Conservation (phyloP, 2,329 filamentous ascomycete species). For the Neonectria neomacrospora region DNA sequence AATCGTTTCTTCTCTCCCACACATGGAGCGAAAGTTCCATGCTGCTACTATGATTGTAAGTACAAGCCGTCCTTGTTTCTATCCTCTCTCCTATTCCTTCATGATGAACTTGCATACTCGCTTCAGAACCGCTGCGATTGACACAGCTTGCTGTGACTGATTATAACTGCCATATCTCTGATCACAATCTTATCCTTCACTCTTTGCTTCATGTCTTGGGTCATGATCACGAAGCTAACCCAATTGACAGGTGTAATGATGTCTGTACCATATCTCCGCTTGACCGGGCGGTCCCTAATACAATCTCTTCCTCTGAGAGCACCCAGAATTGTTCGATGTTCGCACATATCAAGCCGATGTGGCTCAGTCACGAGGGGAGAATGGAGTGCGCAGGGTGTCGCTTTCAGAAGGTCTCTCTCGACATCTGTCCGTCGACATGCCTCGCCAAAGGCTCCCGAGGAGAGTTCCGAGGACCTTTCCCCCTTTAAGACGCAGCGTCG, state of each 20-base stretch:
- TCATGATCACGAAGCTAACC: conserved; percentile 33
- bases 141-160: conserved; percentile 59
- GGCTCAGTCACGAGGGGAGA: conserved; percentile 27
- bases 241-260: conserved; percentile 50
- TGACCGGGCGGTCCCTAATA: conserved; percentile 47
- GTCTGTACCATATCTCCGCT: conserved; percentile 50
- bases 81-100: conserved; percentile 23
- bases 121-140: conserved; percentile 65
- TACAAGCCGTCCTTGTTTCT: conserved; percentile 24
- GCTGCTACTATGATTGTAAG: conserved; percentile 54
- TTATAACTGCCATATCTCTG: conserved; percentile 56
- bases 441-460: conserved; percentile 31
- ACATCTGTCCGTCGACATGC: conserved; percentile 29
- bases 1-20: conserved; percentile 27
- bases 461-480: conserved; percentile 44
- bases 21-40: conserved; percentile 48
- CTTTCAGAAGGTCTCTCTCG: conserved; percentile 35
- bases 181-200: conserved; percentile 36
- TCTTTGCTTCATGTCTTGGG: conserved; percentile 22
- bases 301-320: conserved; percentile 28
- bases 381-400: conserved; percentile 20
- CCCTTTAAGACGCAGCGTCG: conserved; percentile 52
- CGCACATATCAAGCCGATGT: conserved; percentile 19
- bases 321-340: conserved; percentile 28
- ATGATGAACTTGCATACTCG: conserved; percentile 58